A percentile compares a stretch with the other conserved stretches of the same genome.
phyloP scores from a whole-genome alignment of 2,329 filamentous ascomycete genomes.

The Tolypocladium amazonense region DNA sequence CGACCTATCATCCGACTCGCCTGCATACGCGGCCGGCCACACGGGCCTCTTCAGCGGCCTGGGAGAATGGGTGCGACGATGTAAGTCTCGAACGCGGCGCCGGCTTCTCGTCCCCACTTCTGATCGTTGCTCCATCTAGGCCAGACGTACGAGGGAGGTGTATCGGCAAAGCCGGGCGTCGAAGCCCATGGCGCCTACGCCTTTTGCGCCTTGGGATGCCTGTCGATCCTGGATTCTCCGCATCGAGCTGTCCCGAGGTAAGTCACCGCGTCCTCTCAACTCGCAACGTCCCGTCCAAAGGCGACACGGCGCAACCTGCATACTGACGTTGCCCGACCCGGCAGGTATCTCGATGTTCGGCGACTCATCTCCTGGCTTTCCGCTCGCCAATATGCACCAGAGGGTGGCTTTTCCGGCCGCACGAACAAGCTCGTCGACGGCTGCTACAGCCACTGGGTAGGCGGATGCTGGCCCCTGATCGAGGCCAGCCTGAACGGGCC shows the following conservation, averaged over 20 bases:
- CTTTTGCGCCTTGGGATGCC: conserved; percentile 83
- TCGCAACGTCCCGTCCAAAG: conserved; percentile 12
- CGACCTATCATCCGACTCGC: conserved; percentile 62
- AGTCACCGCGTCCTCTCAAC: conserved; percentile 16
- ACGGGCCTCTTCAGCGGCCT: conserved; percentile 60
- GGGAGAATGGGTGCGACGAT: conserved; percentile 69
- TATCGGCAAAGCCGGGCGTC: conserved; percentile 72
- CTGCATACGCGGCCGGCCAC: conserved; percentile 51
- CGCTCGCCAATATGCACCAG: conserved; percentile 77
- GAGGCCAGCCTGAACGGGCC: conserved; percentile 62
- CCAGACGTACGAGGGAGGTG: conserved; percentile 91
- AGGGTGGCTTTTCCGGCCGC: conserved; percentile 85
- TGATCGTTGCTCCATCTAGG: conserved; percentile 34
- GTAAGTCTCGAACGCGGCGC: conserved; percentile 38
- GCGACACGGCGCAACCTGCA: conserved; percentile 16
- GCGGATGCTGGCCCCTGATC: conserved; percentile 85
- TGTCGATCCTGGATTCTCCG: conserved; percentile 76
- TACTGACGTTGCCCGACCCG: conserved; percentile 19
- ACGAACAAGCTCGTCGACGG: conserved; percentile 98
- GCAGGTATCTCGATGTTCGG: conserved; percentile 65
- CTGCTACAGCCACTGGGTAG: conserved; percentile 97
- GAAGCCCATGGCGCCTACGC: conserved; percentile 97
- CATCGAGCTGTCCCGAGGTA: conserved; percentile 63
- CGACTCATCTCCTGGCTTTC: conserved; percentile 80
- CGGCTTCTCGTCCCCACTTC: conserved; percentile 2